These are phyloP conservation scores for Ascoidea asiatica DNA, from an alignment of 805 yeast genomes.

Conservation along the genomic window DNA sequence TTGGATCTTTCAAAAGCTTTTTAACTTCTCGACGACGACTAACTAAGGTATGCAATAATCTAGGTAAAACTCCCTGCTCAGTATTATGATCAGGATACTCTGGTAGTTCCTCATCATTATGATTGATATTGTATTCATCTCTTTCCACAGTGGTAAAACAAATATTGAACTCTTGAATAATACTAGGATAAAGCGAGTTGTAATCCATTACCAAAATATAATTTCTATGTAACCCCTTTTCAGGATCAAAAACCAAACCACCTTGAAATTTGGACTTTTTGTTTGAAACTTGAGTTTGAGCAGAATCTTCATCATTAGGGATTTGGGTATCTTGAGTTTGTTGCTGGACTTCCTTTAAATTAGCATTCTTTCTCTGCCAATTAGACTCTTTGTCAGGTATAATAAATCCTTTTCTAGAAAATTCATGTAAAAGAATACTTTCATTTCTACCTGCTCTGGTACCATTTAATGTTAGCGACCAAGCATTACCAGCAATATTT, in stretches of 20 bases:
- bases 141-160: conserved; percentile 93
- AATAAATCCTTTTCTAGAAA: conserved; percentile 61
- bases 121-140: conserved; percentile 22
- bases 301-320: conserved; percentile 20
- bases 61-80: conserved; percentile 74
- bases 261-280: conserved; percentile 75
- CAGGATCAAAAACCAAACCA: conserved; percentile 95
- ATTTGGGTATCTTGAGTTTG: conserved; percentile 14
- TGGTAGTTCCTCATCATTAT: conserved; percentile 53
- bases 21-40: conserved; percentile 89
- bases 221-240: conserved; percentile 82
- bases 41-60: conserved; percentile 70
- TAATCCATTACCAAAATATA: conserved; percentile 93
- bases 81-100: conserved; percentile 45
- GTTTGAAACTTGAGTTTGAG: conserved; percentile 34
- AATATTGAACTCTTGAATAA: conserved; percentile 92
- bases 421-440: conserved; percentile 84
- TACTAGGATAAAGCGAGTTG: conserved; percentile 93
- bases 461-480: conserved; percentile 92
- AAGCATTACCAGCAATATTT: conserved; percentile 89
- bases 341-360: conserved; percentile 12
- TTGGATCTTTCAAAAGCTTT: conserved; percentile 64
- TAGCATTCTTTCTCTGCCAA: conserved; percentile 19
- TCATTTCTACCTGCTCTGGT: conserved; percentile 95
- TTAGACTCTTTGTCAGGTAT: conserved; percentile 73